Base-by-base conservation (phyloP, 345 rosid species). In the Linum usitatissimum region DNA sequence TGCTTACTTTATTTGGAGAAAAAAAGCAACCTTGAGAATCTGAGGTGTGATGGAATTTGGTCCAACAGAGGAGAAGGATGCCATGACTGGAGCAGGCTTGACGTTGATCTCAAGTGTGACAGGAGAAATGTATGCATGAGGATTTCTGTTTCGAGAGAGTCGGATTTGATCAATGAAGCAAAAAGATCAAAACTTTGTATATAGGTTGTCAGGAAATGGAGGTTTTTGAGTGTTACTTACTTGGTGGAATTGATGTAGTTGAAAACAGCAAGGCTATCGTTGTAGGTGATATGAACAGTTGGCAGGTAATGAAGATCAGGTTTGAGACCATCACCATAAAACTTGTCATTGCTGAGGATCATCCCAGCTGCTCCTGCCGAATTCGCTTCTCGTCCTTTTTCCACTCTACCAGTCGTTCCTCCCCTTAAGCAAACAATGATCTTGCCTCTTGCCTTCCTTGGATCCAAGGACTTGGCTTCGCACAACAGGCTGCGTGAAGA, bases 61-160 rank as follows among this genome's bases (percentile, higher is more conserved):
- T 9, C 96, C 96, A 51, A 57, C 55, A 0, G 89, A 81, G 18
- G 89, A 89, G 75, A 83, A 86, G 0, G 86, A 72, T 0, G 89
- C 83, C 84, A 84, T 77, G 68, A 72, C 64, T 10, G 96, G 96
- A 19, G 96, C 85, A 21, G 86, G 96, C 55, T 74, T 76, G 2
- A 63, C 57, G 30, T 64, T 53, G 3, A 73, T 1, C 7, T 14
- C 5, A 56, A 73, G 39, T 0, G 12, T 7, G 0, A 84, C 83
- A 19, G 82, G 13, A 0, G 65, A 67, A 34, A 88, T 79, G 68
- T 59, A 79, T 36, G 75, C 93, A 30, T 57, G 14, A 0, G 93
- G 88, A 57, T 77, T 3, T 14, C 86, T 83, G 77, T 59, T 19
- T n/a, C 60, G 57, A 7, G n/a, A 23, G 28, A 23, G 28, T 23